These are phyloP conservation scores for Chrysosporium queenslandicum DNA, from an alignment of 2,329 filamentous ascomycete genomes.

Conservation along the genomic window DNA sequence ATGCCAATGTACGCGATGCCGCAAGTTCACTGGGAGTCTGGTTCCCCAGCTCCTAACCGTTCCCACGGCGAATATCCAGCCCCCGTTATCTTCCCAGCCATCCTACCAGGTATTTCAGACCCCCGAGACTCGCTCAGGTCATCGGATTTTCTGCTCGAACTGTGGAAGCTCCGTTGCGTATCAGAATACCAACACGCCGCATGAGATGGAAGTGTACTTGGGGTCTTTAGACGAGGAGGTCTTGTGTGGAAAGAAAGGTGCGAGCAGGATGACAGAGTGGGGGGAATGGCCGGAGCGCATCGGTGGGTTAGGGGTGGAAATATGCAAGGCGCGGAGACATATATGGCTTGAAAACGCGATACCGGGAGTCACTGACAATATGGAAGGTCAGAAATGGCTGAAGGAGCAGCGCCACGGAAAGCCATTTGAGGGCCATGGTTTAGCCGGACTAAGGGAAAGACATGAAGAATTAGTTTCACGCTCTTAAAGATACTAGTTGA, in stretches of 20 bases:
- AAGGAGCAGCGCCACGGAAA: not conserved
- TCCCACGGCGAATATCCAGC: not conserved
- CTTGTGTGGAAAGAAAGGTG: not conserved
- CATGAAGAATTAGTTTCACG: too few relatives aligned
- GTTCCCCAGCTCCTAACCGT: not conserved
- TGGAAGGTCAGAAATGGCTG: not conserved
- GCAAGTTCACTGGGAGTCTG: conserved; percentile 3
- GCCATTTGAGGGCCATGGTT: not conserved
- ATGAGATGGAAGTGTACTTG: conserved; percentile 1
- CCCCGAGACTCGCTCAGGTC: not conserved
- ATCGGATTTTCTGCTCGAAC: not conserved
- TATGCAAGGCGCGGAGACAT: not conserved
- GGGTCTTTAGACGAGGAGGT: conserved; percentile 2
- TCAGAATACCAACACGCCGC: not conserved
- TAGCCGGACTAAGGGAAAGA: too few relatives aligned
- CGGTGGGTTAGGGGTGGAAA: not conserved
- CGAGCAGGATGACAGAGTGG: not conserved
- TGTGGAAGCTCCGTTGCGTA: not conserved
- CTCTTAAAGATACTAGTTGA: too few relatives aligned
- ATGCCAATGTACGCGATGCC: conserved; percentile 7
- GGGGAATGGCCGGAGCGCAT: not conserved
- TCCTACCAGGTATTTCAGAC: not conserved
- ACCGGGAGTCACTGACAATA: not conserved
- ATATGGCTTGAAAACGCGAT: conserved; percentile 6
- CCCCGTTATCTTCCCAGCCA: not conserved